Conservation (phyloP, 1,284 basidiomycete genomes). For the Testicularia cyperi region DNA sequence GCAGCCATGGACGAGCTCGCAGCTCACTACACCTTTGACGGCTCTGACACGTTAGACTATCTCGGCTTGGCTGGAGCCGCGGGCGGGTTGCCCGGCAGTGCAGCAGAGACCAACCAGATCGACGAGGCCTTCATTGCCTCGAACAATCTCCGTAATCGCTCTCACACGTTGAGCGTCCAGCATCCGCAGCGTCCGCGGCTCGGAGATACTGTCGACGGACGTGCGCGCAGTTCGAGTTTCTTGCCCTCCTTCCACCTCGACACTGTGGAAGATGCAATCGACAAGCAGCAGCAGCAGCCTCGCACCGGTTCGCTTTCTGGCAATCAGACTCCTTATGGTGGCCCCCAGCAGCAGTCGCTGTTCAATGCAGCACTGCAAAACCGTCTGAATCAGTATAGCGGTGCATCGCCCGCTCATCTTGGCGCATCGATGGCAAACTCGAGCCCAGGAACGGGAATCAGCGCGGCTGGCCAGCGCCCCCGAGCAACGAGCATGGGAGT, state of each 20-base stretch:
- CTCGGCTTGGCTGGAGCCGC: constrained; percentile 33
- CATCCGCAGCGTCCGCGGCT: constrained; percentile 23
- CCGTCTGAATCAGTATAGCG: constrained; percentile 20
- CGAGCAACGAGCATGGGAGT: constrained; percentile 40
- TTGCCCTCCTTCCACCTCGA: constrained; percentile 14
- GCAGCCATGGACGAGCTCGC: constrained; percentile 1
- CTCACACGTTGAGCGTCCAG: constrained; percentile 23
- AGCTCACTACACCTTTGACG: constrained; percentile 23
- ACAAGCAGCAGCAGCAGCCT: neutral
- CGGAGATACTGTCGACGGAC: constrained; percentile 13
- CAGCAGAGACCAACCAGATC: constrained; percentile 4
- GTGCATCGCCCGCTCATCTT: constrained; percentile 1
- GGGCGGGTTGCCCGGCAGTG: neutral
- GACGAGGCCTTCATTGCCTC: constrained; percentile 12
- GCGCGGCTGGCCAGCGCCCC: constrained; percentile 3
- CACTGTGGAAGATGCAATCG: constrained; percentile 3
- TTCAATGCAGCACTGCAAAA: constrained; percentile 28
- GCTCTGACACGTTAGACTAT: constrained; percentile 46
- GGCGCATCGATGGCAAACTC: neutral
- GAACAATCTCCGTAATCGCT: constrained; percentile 17
- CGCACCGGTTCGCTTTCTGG: constrained; percentile 12
- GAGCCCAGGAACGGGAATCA: too few species aligned
- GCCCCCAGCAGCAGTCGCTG: constrained; percentile 18
- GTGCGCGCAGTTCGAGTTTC: constrained; percentile 39
- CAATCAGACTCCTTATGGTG: constrained; percentile 17